Conservation (phyloP, 1,284 basidiomycete genomes). For the Meripilus lineatus region DNA sequence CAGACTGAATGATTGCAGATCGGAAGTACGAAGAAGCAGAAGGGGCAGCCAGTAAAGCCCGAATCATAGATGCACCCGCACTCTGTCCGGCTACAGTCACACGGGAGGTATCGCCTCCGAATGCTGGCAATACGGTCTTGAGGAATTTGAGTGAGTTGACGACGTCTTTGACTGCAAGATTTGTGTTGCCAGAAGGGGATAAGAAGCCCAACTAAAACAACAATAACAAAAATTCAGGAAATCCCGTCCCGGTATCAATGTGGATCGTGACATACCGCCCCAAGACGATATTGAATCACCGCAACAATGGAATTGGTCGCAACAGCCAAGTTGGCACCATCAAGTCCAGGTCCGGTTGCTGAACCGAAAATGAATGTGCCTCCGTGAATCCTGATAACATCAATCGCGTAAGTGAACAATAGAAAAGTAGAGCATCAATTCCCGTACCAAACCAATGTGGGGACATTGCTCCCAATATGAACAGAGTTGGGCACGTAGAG, state of each 20-base stretch:
- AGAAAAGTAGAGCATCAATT: not conserved
- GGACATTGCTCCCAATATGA: conserved; percentile 32
- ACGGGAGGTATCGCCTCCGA: conserved; percentile 62
- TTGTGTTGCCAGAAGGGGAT: conserved; percentile 61
- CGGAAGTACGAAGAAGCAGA: conserved; percentile 63
- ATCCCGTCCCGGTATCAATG: not conserved
- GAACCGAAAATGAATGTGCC: conserved; percentile 78
- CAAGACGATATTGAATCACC: conserved; percentile 82
- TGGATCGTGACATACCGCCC: conserved; percentile 47
- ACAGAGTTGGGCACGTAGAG: conserved; percentile 58
- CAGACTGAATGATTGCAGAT: conserved; percentile 77
- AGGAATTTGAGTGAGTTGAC: conserved; percentile 68
- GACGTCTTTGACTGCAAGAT: conserved; percentile 69
- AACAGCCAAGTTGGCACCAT: conserved; percentile 71
- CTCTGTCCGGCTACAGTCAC: conserved; percentile 89
- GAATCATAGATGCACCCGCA: conserved; percentile 77
- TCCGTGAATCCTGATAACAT: conserved; percentile 71
- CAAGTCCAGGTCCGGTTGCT: conserved; percentile 67
- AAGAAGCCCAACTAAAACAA: conserved; percentile 75
- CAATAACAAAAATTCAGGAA: conserved; percentile 7
- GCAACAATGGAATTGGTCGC: conserved; percentile 79
- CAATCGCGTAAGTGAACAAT: conserved; percentile 5
- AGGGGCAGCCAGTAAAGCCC: conserved; percentile 66
- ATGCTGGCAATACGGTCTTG: conserved; percentile 52
- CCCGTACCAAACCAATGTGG: conserved; percentile 64